Evolutionary conservation across 495 filamentous ascomycete genomes (phyloP), one percentile per base, ranked within the genome.

Genomic region (Aspergillus affinis): DNA sequence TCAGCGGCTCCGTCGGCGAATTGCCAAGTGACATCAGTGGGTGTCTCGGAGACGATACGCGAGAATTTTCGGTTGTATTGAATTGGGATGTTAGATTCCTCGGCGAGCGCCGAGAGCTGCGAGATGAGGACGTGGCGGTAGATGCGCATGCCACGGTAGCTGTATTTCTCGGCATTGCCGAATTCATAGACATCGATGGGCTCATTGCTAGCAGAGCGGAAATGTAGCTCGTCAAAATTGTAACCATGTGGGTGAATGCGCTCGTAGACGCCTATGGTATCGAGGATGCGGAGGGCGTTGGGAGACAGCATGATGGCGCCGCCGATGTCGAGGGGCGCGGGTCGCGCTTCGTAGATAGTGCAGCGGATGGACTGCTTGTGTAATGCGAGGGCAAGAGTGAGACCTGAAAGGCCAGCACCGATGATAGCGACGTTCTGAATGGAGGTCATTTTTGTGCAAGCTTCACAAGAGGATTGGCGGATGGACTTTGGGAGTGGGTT

Each of bases 261-360:
- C 5, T 72, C 48, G 65, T 80, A 84, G 18, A 79, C 66, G n/a
- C 70, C 78, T 0, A 83, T 48, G 9, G 52, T 47, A 48, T 84
- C 77, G 6, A 84, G 73, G 21, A 82, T 65, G 18, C 72, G 75
- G 12, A 84, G 67, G 5, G 78, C 79, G 52, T 84, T 83, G 48
- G 81, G 77, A 0, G 78, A 80, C 36, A 84, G 75, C 76, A 79
- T 81, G 48, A 84, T 65, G 6, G 78, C 82, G 4, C 83, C 82
- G 8, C 76, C 80, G 47, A 75, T 67, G 46, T 70, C 66, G 29
- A 68, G 65, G 15, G 68, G 65, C 0, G 69, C 72, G 9, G 63
- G 46, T 20, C 78, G 73, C 17, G 68, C 62, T 52, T 83, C 81
- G 63, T 79, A 84, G 49, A 84, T 61, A 10, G 69, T 78, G 57